Evolutionary conservation across 2,329 filamentous ascomycete species (phyloP).

Genomic region (Trichoderma arundinaceum): DNA sequence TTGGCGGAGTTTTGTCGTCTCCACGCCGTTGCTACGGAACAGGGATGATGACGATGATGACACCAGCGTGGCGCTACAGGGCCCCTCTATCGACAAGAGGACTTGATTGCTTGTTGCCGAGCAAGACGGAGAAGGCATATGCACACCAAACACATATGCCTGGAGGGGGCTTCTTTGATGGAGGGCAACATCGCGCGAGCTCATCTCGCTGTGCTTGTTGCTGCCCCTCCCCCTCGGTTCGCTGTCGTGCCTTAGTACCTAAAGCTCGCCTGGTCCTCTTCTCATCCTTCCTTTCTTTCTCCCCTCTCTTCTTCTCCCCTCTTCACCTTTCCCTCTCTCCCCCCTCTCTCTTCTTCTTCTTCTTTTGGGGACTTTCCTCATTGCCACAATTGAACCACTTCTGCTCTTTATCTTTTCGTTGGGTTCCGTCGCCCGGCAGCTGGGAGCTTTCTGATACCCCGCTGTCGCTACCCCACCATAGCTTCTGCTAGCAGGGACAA

Average conservation of each 20-base stretch:
- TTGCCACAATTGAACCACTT: constrained; percentile 16
- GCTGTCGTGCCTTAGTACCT: constrained; percentile 9
- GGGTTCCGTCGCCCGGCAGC: neutral
- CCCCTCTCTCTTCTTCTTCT: neutral
- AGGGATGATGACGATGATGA: constrained; percentile 12
- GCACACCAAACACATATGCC: neutral
- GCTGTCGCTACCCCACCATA: constrained; percentile 31
- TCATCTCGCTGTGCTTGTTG: too few relatives aligned
- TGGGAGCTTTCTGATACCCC: constrained; percentile 30
- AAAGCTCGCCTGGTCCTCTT: constrained; percentile 17
- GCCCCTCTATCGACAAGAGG: neutral
- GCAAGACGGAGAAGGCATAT: neutral
- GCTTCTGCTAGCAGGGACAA: constrained; percentile 18
- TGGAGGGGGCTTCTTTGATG: neutral
- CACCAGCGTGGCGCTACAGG: constrained; percentile 16
- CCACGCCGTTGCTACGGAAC: too few relatives aligned
- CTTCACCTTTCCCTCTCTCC: constrained; percentile 20
- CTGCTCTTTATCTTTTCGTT: neutral
- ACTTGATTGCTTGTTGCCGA: constrained; percentile 12
- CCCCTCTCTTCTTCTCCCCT: constrained; percentile 30
- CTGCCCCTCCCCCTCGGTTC: neutral
- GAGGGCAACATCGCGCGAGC: neutral
- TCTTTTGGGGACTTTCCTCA: constrained; percentile 1
- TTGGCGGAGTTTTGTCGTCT: neutral
- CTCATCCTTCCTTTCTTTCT: constrained; percentile 18